Evolutionary conservation across 2,329 filamentous ascomycete species (phyloP).

Genomic region (Nemania sp.): DNA sequence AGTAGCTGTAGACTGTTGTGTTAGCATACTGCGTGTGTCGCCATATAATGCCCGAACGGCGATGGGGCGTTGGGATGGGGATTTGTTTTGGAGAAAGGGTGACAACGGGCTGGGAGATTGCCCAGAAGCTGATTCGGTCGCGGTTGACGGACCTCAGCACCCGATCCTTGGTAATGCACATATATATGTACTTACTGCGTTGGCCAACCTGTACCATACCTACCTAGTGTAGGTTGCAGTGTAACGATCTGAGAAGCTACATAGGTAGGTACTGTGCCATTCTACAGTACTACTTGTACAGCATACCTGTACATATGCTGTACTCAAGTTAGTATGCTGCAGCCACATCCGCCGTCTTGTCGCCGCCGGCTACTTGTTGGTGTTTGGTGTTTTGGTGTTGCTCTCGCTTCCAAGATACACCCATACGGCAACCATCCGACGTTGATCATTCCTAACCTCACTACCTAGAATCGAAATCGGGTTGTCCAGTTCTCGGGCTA

Average conservation of each 20-base stretch:
- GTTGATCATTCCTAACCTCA: too few relatives aligned
- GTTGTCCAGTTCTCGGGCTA: too few relatives aligned
- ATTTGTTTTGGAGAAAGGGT: constrained; percentile 38
- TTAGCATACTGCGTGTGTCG: constrained; percentile 23
- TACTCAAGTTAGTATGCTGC: too few relatives aligned
- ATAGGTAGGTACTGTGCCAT: constrained; percentile 19
- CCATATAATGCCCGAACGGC: constrained; percentile 32
- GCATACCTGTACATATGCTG: too few relatives aligned
- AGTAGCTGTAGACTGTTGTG: constrained; percentile 8
- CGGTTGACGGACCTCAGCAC: constrained; percentile 44
- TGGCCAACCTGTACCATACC: constrained; percentile 26
- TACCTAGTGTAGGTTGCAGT: constrained; percentile 31
- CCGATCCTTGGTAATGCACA: constrained; percentile 42
- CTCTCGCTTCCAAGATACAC: too few relatives aligned
- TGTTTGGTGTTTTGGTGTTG: too few relatives aligned
- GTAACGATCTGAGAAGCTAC: constrained; percentile 31
- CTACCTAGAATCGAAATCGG: too few relatives aligned
- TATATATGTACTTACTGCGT: too few relatives aligned
- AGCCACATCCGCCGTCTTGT: too few relatives aligned
- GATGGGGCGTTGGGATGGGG: constrained; percentile 14
- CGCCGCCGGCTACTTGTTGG: too few relatives aligned
- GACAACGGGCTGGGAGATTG: constrained; percentile 45
- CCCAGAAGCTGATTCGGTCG: constrained; percentile 46
- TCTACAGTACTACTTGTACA: constrained; percentile 23
- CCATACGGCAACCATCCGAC: not conserved